These are phyloP conservation scores for Pisolithus thermaeus DNA, from an alignment of 1,284 basidiomycete genomes.

Conservation along the genomic window DNA sequence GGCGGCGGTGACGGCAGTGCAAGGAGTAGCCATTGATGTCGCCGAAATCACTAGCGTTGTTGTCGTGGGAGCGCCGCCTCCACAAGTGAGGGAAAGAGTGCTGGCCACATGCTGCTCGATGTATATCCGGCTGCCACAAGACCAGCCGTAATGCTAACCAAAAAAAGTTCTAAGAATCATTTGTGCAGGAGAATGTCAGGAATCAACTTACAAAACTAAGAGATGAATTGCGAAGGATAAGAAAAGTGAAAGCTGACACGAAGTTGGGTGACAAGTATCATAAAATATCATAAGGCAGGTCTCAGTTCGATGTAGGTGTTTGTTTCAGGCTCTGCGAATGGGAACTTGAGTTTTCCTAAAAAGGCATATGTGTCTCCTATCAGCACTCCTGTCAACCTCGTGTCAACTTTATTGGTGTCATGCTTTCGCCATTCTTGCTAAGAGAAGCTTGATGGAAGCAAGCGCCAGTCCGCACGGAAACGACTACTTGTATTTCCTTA, in stretches of 20 bases:
- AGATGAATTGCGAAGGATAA: neutral
- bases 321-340: no score
- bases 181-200: conserved; percentile 29
- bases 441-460: neutral
- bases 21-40: conserved; percentile 36
- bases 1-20: conserved; percentile 29
- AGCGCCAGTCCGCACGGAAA: neutral
- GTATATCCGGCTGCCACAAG: conserved; percentile 45
- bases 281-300: no score
- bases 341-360: neutral
- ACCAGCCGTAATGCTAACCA: conserved; percentile 48
- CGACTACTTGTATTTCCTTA: neutral
- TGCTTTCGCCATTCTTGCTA: conserved; percentile 12
- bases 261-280: no score
- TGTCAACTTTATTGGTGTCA: neutral
- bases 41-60: conserved; percentile 18
- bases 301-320: no score
- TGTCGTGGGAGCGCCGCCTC: no score
- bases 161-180: conserved; percentile 52
- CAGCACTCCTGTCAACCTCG: neutral
- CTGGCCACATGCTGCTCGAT: conserved; percentile 38
- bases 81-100: neutral
- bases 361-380: neutral
- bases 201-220: neutral
- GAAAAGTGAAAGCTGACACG: neutral